Conservation (phyloP, 306 rosid genomes). For the Pyrus bretschneideri region DNA sequence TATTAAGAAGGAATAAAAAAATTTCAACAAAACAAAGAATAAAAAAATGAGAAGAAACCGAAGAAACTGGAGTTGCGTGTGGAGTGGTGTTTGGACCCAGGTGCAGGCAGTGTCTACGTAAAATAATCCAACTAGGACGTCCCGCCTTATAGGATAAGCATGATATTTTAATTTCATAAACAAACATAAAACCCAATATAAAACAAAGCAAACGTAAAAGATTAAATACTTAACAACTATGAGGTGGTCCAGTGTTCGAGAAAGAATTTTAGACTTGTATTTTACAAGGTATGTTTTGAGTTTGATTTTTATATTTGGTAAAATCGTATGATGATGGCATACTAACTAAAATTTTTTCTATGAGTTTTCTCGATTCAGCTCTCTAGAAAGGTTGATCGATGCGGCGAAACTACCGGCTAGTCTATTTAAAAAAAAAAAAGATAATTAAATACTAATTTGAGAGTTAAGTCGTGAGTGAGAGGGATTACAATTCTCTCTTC, state of each 20-base stretch:
- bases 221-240: no score
- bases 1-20: no score
- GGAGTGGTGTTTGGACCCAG: neutral
- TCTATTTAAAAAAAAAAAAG: neutral
- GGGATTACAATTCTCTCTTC: no score
- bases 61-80: neutral
- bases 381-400: accelerated
- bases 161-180: neutral
- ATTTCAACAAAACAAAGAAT: no score
- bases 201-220: no score
- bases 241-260: accelerated
- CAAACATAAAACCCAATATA: neutral
- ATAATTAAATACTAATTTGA: neutral
- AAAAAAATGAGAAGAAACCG: neutral
- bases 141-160: slow-evolving; percentile 12
- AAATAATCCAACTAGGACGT: neutral
- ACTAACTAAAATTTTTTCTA: accelerated
- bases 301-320: accelerated
- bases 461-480: neutral
- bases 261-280: neutral
- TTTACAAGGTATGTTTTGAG: accelerated
- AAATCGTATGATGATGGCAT: no score
- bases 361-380: accelerated
- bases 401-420: accelerated
- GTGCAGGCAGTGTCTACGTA: neutral